phyloP scores from a whole-genome alignment of 2,329 filamentous ascomycete species.

The Venturia nashicola region DNA sequence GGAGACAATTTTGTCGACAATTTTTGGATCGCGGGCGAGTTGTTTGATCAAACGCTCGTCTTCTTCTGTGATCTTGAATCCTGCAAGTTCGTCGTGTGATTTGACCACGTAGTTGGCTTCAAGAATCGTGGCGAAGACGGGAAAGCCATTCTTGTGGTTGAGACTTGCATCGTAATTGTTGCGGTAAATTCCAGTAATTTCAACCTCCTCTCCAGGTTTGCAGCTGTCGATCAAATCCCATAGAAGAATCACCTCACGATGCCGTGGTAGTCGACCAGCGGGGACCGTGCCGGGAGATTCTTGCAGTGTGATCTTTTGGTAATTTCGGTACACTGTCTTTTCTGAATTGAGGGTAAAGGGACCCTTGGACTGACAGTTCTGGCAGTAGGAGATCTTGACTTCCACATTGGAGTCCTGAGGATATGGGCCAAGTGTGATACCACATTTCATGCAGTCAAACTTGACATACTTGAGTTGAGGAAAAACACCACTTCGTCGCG shows the following conservation, averaged over 20 bases:
- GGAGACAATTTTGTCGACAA: conserved; percentile 82
- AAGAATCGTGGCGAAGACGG: conserved; percentile 92
- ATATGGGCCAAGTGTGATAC: conserved; percentile 83
- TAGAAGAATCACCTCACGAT: conserved; percentile 86
- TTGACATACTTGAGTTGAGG: conserved; percentile 98
- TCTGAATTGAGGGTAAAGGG: conserved; percentile 95
- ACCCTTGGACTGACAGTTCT: conserved; percentile 88
- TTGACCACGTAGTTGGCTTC: conserved; percentile 98
- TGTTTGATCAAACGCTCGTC: conserved; percentile 85
- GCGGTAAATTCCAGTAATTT: conserved; percentile 90
- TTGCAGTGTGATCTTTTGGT: conserved; percentile 93
- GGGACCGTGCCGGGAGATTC: conserved; percentile 96
- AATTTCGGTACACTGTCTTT: conserved; percentile 97
- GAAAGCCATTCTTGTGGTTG: conserved; percentile 98
- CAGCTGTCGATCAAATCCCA: conserved; percentile 96
- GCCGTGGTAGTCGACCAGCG: conserved; percentile 82
- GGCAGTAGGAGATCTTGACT: conserved; percentile 92
- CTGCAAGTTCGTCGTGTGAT: conserved; percentile 91
- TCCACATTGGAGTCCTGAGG: conserved; percentile 95
- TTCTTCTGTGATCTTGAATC: conserved; percentile 88
- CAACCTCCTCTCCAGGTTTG: conserved; percentile 95
- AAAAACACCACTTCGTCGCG: conserved; percentile 86
- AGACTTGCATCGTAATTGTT: conserved; percentile 97
- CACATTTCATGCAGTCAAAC: conserved; percentile 92
- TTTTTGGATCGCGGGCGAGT: conserved; percentile 77